These are phyloP conservation scores for Plectosphaerella plurivora DNA, from an alignment of 2,329 filamentous ascomycete genomes.

Conservation along the genomic window DNA sequence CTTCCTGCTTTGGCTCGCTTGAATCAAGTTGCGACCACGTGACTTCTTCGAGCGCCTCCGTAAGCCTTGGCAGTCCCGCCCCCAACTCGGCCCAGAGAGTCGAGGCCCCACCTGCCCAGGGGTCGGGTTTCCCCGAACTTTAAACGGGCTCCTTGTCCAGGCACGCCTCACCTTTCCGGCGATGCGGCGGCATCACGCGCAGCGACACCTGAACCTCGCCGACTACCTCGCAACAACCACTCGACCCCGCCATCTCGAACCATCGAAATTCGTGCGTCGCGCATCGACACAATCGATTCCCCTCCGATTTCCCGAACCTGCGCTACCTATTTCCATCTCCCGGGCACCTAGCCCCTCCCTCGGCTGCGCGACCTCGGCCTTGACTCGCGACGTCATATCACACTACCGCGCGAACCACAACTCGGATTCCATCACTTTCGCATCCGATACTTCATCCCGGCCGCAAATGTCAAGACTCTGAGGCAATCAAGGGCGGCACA, in stretches of 20 bases:
- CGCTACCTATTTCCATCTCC: neutral
- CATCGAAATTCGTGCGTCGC: neutral
- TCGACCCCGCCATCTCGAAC: neutral
- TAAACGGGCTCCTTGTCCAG: neutral
- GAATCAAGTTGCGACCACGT: no score
- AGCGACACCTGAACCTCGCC: neutral
- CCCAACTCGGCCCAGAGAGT: no score
- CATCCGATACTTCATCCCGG: neutral
- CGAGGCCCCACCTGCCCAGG: no score
- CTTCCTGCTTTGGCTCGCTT: no score
- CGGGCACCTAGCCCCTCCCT: neutral
- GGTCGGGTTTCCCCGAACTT: neutral
- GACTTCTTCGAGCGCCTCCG: no score
- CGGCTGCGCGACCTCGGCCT: neutral
- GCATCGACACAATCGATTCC: neutral
- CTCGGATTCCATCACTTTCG: neutral
- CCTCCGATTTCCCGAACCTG: neutral
- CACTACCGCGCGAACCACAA: neutral
- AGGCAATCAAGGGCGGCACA: neutral
- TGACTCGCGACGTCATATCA: neutral
- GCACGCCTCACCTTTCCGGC: neutral
- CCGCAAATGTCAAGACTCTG: constrained; percentile 1
- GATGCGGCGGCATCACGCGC: constrained; percentile 1
- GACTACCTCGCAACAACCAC: neutral
- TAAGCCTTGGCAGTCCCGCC: no score